phyloP scores from a whole-genome alignment of 1,139 yeast genomes.

The Lodderomyces jiufengensis region DNA sequence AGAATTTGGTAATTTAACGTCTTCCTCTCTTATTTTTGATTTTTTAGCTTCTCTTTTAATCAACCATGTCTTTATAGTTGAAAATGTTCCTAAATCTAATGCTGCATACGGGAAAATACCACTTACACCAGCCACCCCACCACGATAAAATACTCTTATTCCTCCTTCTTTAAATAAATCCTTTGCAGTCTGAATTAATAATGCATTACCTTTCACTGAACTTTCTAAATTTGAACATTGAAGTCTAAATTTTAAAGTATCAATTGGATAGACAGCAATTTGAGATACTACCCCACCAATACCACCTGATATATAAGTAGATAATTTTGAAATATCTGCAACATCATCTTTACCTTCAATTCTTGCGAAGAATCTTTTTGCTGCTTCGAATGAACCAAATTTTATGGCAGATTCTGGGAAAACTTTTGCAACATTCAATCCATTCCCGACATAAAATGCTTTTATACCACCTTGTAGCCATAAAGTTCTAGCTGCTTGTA shows the following conservation, averaged over 20 bases:
- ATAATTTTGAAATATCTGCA: slow-evolving; percentile 63
- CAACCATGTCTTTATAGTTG: slow-evolving; percentile 78
- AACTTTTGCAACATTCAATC: slow-evolving; percentile 86
- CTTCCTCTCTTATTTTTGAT: slow-evolving; percentile 47
- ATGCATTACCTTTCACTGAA: slow-evolving; percentile 53
- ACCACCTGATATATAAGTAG: slow-evolving; percentile 93
- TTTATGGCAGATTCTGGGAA: slow-evolving; percentile 98
- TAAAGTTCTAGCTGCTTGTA: slow-evolving; percentile 76
- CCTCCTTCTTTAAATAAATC: slow-evolving; percentile 84
- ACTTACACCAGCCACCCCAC: slow-evolving; percentile 79
- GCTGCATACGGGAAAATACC: slow-evolving; percentile 99
- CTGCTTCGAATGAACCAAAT: slow-evolving; percentile 90
- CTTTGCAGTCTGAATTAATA: slow-evolving; percentile 64
- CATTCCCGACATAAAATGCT: slow-evolving; percentile 93
- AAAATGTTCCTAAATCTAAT: slow-evolving; percentile 87
- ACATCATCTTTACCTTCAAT: slow-evolving; percentile 78
- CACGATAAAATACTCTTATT: slow-evolving; percentile 72
- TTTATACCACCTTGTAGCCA: slow-evolving; percentile 87
- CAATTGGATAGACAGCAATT: slow-evolving; percentile 92
- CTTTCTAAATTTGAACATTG: slow-evolving; percentile 74
- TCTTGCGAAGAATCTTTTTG: slow-evolving; percentile 70
- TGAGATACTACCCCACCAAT: slow-evolving; percentile 93
- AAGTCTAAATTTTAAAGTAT: slow-evolving; percentile 81
- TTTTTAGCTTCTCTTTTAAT: slow-evolving; percentile 58
- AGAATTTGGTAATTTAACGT: slow-evolving; percentile 72